Base-by-base conservation (phyloP, 768 basidiomycete species). In the Grammothele lineata region DNA sequence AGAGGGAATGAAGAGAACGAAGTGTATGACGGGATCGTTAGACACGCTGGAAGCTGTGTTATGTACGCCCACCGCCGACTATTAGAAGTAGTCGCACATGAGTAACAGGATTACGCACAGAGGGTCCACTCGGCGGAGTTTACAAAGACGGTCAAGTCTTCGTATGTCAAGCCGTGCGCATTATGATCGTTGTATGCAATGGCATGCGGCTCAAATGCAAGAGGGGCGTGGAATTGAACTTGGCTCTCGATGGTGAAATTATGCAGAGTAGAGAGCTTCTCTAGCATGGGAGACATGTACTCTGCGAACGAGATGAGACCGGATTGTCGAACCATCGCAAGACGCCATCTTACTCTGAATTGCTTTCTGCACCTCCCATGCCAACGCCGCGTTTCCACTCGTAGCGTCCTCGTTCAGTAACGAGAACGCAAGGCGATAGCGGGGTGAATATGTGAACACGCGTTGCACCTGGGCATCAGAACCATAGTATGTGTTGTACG, bases 81-180 rank as follows among this genome's bases (percentile, higher is more conserved):
- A n/a, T n/a, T n/a, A n/a, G n/a, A n/a, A n/a, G n/a, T 11, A 27
- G 23, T 21, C 17, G 17, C 1, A 17, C 21, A 8, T 3, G 26
- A 21, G 12, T n/a, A n/a, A n/a, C n/a, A n/a, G n/a, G n/a, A 14
- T 9, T 26, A 55, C 73, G 57, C 57, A 93, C 94, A 92, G 40
- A 99, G 61, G 11, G 86, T 87, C 96, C 96, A 99, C 60, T 93
- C 85, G 4, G 93, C 96, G 5, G 92, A 92, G 59, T 99, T 99
- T 34, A 99, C 75, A 60, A 99, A 99, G 0, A 94, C 83, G 12
- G 87, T 92, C 48, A 96, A 73, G 58, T 95, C 83, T 55, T 93
- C 92, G 41, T 81, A 79, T 1, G 78, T 80, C 32, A 98, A 65
- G 0, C 80, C 78, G 62, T 81, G 81, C 8, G 63, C 59, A 6